Evolutionary conservation across 306 rosid species (phyloP), one percentile per base, ranked within the genome.

Genomic region (Coriaria nepalensis): DNA sequence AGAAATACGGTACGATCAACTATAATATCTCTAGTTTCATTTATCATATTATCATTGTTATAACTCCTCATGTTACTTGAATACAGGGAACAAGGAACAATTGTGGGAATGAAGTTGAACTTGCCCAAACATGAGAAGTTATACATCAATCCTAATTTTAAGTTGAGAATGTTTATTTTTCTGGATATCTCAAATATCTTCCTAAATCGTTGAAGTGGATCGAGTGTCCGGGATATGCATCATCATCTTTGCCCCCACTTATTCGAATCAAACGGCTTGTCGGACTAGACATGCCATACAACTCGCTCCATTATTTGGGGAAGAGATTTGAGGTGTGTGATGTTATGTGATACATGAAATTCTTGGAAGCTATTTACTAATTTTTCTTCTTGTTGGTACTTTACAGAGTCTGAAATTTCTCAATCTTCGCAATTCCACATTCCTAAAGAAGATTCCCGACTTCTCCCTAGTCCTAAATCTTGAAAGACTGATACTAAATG

Each of bases 151-250:
- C 14, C 82, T 6, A 3, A 52, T 42, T 72, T 81, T 47, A 12
- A 8, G 40, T 80, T 2, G 10, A 43, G 15, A 0, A 2, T 11
- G 77, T 71, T 0, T n/a, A 54, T 3, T 44, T 73, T 4, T n/a
- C 0, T 5, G 77, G 79, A 50, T 57, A 45, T 37, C 68, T 10
- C 52, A 36, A 15, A 35, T 7, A 54, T 52, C 33, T 80, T 56
- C 52, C 72, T 11, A 3, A 64, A 14, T 32, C 63, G 7, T 6
- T 75, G 6, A 67, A 52, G 37, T 75, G 75, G 78, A 0, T 75
- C n/a, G 43, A 41, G 57, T 71, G 82, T 77, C 49, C 48, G 13
- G 56, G 64, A 37, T 71, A 56, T 41, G 70, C 70, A 2, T 13
- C 39, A 6, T 35, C 34, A 34, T 57, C 12, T 41, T 49, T 47